phyloP scores from a whole-genome alignment of 148 eudicot species.

The Rhododendron vialii region DNA sequence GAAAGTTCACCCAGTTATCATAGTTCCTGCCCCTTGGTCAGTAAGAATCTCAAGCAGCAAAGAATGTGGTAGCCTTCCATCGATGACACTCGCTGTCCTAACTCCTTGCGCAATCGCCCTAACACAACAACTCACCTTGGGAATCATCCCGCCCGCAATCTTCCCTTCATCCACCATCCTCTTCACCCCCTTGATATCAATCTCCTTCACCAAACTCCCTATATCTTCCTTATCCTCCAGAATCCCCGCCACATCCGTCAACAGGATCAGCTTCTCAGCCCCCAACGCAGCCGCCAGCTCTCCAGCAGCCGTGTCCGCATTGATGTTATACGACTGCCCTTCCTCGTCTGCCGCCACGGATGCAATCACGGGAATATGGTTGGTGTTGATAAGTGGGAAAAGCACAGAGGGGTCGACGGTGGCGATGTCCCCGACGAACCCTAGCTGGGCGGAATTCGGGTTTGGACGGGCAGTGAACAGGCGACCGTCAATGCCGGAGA shows the following conservation, averaged over 20 bases:
- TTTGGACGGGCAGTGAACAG: slow-evolving; percentile 67
- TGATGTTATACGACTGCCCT: slow-evolving; percentile 71
- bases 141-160: slow-evolving; percentile 88
- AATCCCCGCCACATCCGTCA: slow-evolving; percentile 85
- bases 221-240: slow-evolving; percentile 54
- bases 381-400: slow-evolving; percentile 47
- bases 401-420: slow-evolving; percentile 52
- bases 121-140: slow-evolving; percentile 77
- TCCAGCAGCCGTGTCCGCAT: slow-evolving; percentile 83
- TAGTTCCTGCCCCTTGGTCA: slow-evolving; percentile 84
- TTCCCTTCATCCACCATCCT: slow-evolving; percentile 66
- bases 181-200: slow-evolving; percentile 71
- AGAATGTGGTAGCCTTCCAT: slow-evolving; percentile 69
- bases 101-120: slow-evolving; percentile 80
- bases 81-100: slow-evolving; percentile 70
- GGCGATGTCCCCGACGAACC: slow-evolving; percentile 80
- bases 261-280: slow-evolving; percentile 73
- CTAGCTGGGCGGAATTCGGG: slow-evolving; percentile 49
- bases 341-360: slow-evolving; percentile 65
- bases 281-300: slow-evolving; percentile 75
- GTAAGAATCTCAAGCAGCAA: slow-evolving; percentile 69
- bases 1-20: slow-evolving; percentile 60
- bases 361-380: slow-evolving; percentile 69
- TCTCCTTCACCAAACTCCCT: slow-evolving; percentile 61
- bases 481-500: slow-evolving; percentile 70